Base-by-base conservation (phyloP, 208 protist species). In the Endotrypanum monterogeii region DNA sequence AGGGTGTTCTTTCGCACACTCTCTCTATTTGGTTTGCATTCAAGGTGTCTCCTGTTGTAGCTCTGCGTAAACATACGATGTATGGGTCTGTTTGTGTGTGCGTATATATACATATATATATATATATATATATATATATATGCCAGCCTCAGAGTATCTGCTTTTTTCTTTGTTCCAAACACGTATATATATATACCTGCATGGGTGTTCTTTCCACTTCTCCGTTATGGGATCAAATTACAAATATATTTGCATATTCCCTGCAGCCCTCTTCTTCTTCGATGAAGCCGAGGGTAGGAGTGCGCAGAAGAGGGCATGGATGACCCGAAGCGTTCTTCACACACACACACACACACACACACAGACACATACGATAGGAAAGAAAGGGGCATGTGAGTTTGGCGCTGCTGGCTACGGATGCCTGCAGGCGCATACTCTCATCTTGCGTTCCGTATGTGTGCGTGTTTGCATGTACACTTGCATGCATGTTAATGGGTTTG, bases 311-410 rank as follows among this genome's bases (percentile, higher is more conserved):
- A 0, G 44, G 44, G 44, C 12, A 11, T 48, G 44, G 44, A 11
- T 14, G 44, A 48, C 44, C 8, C 12, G 44, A 48, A 48, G 44
- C 5, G 9, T 11, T 0, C 46, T 9, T 44, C n/a, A 9, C 55
- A n/a, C 6, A 0, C 57, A 65, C 20, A 20, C 67, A 71, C 35
- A 39, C 32, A 30, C 12, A 67, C 32, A 48, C 9, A 48, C 37
- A 44, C 48, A 61, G 30, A 75, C 20, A 52, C 50, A 75, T 44
- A 57, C 14, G 60, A 28, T 51, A 37, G 57, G 50, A 39, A 16
- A 4, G 37, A 28, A 41, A 14, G 12, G 14, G 28, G 23, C n/a
- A 1, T 32, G 54, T 23, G 54, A 57, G 16, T 23, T 28, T 4
- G 54, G 16, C 54, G 25, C 25, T 20, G 25, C 54, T 28, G 12